A percentile compares a stretch with the other conserved stretches of the same genome.
Evolutionary conservation across 768 basidiomycete species (phyloP).

Genomic region (Hemileccinum rubropunctum): DNA sequence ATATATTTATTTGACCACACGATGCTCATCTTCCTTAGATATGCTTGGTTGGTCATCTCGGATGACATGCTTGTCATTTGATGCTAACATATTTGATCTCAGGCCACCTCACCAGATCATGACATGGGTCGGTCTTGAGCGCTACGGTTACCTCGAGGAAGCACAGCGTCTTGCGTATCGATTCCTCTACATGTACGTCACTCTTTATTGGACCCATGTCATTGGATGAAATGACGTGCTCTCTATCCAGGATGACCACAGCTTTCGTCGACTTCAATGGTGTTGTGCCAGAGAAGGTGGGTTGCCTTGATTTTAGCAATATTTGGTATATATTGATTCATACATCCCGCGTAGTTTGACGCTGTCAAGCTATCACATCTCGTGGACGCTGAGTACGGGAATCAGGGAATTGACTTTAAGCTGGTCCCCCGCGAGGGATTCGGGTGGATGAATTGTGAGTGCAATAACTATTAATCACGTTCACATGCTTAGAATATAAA

Average conservation of each 20-base stretch:
- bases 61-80: not conserved
- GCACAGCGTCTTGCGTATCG: slow-evolving; percentile 92
- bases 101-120: slow-evolving; percentile 99
- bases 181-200: slow-evolving; percentile 99
- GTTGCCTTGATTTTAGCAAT: not conserved
- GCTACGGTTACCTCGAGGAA: slow-evolving; percentile 93
- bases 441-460: slow-evolving; percentile 95
- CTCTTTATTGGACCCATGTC: slow-evolving; percentile 5
- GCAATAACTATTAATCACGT: not conserved
- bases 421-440: slow-evolving; percentile 97
- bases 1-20: slow-evolving; percentile 3
- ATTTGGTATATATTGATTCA: not conserved
- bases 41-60: slow-evolving; percentile 54
- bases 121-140: slow-evolving; percentile 95
- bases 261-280: slow-evolving; percentile 97
- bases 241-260: slow-evolving; percentile 73
- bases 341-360: slow-evolving; percentile 62
- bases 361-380: slow-evolving; percentile 94
- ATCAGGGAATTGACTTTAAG: slow-evolving; percentile 96
- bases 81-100: slow-evolving; percentile 11
- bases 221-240: slow-evolving; percentile 2
- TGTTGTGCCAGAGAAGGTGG: slow-evolving; percentile 93
- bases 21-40: slow-evolving; percentile 38
- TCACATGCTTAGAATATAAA: slow-evolving; percentile 3
- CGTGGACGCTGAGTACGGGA: slow-evolving; percentile 96